These are phyloP conservation scores for Talaromyces pinophilus DNA, from an alignment of 2,329 filamentous ascomycete genomes.

Conservation along the genomic window DNA sequence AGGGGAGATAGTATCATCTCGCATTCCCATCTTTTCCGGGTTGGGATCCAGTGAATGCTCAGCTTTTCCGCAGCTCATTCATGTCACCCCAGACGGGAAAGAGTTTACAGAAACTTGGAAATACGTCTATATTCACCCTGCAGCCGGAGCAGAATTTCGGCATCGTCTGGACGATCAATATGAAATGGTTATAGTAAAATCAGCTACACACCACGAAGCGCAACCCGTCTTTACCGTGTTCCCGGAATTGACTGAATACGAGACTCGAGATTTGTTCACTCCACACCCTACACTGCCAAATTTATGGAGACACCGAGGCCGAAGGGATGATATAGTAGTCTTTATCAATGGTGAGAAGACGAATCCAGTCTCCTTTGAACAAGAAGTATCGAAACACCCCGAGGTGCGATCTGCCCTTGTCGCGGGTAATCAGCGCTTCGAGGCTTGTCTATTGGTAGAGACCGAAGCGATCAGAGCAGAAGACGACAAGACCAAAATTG, in stretches of 20 bases:
- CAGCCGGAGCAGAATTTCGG: constrained; percentile 2
- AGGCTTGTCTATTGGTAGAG: constrained; percentile 14
- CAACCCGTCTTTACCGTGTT: constrained; percentile 5
- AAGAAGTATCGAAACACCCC: constrained; percentile 1
- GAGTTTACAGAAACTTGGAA: constrained; percentile 4
- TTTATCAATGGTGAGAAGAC: constrained; percentile 19
- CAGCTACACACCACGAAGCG: not conserved
- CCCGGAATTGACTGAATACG: constrained; percentile 4
- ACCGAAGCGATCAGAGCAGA: not conserved
- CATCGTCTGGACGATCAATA: constrained; percentile 7
- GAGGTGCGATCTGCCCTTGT: constrained; percentile 13
- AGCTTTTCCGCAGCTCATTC: not conserved
- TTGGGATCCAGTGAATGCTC: constrained; percentile 10
- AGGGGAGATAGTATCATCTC: not conserved
- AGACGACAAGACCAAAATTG: not conserved
- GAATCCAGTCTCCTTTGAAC: constrained; percentile 16
- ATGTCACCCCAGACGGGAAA: not conserved
- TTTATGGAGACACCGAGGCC: constrained; percentile 16
- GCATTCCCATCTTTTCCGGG: constrained; percentile 3
- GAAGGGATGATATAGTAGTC: constrained; percentile 23
- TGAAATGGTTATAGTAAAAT: constrained; percentile 9
- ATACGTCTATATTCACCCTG: constrained; percentile 7
- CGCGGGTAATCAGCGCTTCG: constrained; percentile 7
- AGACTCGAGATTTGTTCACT: constrained; percentile 2
- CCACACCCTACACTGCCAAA: constrained; percentile 16